Evolutionary conservation across 768 basidiomycete species (phyloP).

Genomic region (Tulasnella sp.): DNA sequence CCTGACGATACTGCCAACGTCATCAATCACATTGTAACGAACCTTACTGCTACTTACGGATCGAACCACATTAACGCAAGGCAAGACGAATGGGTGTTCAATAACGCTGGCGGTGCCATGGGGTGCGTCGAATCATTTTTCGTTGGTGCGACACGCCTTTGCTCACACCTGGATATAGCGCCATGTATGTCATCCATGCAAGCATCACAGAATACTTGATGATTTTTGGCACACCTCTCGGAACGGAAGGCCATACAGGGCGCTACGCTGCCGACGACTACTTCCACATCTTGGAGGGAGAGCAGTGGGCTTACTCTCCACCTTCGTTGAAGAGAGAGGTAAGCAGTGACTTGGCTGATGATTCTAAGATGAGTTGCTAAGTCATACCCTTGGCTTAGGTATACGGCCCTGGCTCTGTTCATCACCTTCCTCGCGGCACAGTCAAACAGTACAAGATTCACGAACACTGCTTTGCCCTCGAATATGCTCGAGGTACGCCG

Average conservation of each 20-base stretch:
- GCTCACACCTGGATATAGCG: slow-evolving; percentile 29
- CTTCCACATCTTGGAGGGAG: slow-evolving; percentile 89
- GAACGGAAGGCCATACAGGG: slow-evolving; percentile 94
- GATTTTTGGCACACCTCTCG: slow-evolving; percentile 91
- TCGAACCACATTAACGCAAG: slow-evolving; percentile 46
- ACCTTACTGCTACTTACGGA: slow-evolving; percentile 69
- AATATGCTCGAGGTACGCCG: slow-evolving; percentile 79
- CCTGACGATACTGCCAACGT: slow-evolving; percentile 62
- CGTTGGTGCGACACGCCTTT: neutral
- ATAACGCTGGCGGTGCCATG: slow-evolving; percentile 97
- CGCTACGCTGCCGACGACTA: slow-evolving; percentile 96
- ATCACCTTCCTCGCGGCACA: slow-evolving; percentile 71
- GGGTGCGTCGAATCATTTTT: slow-evolving; percentile 35
- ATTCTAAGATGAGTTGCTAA: neutral
- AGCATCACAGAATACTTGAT: slow-evolving; percentile 95
- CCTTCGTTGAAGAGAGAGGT: slow-evolving; percentile 78
- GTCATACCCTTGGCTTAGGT: slow-evolving; percentile 26
- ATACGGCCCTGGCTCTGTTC: slow-evolving; percentile 77
- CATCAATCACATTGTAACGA: slow-evolving; percentile 71
- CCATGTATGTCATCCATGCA: slow-evolving; percentile 96
- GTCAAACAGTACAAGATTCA: slow-evolving; percentile 99
- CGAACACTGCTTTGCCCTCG: slow-evolving; percentile 89
- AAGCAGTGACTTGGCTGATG: slow-evolving; percentile 14
- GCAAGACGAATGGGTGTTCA: slow-evolving; percentile 84
- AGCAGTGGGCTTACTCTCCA: slow-evolving; percentile 87